Evolutionary conservation across 306 rosid species (phyloP).

Genomic region (Cicer yamashitae): DNA sequence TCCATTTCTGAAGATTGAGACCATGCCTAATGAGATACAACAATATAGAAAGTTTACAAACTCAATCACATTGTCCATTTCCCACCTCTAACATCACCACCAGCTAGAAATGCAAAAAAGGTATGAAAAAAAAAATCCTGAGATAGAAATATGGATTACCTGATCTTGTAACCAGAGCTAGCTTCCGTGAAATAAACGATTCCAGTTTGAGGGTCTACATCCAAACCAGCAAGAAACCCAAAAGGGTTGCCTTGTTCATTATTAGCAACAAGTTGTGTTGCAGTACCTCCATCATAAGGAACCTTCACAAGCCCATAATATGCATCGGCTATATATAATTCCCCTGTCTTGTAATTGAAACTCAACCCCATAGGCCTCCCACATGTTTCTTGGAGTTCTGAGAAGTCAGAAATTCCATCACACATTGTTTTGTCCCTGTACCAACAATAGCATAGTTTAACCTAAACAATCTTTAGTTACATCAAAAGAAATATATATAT

Average conservation of each 20-base stretch:
- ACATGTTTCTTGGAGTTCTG: conserved; percentile 44
- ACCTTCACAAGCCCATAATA: conserved; percentile 49
- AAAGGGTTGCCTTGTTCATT: conserved; percentile 39
- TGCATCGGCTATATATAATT: conserved; percentile 53
- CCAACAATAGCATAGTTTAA: background rate
- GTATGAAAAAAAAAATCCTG: background rate
- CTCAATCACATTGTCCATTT: background rate
- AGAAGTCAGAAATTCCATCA: conserved; percentile 53
- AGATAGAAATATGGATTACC: conserved; percentile 28
- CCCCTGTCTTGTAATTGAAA: conserved; percentile 40
- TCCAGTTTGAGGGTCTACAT: conserved; percentile 46
- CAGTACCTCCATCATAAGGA: conserved; percentile 36
- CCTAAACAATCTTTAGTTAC: background rate
- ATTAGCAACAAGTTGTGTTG: conserved; percentile 38
- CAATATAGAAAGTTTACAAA: too few relatives aligned
- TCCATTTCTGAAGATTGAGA: too few relatives aligned
- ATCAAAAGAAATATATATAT: background rate
- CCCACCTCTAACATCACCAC: background rate
- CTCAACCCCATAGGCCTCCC: conserved; percentile 63
- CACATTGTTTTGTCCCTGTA: conserved; percentile 44
- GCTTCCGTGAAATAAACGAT: conserved; percentile 52
- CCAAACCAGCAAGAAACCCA: conserved; percentile 43
- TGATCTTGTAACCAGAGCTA: conserved; percentile 40
- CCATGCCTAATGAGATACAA: too few relatives aligned
- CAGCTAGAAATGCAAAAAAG: background rate